Evolutionary conservation across 2,329 filamentous ascomycete genomes (phyloP).

Genomic region (Lecanicillium sp.): DNA sequence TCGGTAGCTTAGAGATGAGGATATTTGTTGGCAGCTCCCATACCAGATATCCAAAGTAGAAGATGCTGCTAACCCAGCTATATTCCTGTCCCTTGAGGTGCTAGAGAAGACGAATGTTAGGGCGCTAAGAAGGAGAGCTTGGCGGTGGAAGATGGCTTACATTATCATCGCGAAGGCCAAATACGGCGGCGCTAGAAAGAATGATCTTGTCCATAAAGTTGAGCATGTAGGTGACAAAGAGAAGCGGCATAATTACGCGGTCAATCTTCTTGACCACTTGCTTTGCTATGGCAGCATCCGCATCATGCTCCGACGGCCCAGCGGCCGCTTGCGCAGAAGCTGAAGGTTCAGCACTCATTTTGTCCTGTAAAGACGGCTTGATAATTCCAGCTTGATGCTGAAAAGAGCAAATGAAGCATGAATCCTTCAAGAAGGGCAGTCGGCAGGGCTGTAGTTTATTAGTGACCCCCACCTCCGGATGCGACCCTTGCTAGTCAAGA

Average conservation of each 20-base stretch:
- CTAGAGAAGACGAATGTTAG: constrained; percentile 4
- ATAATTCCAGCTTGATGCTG: too few relatives aligned
- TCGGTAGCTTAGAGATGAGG: constrained; percentile 36
- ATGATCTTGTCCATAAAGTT: constrained; percentile 57
- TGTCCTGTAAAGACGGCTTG: too few relatives aligned
- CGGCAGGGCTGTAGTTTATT: too few relatives aligned
- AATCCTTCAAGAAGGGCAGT: too few relatives aligned
- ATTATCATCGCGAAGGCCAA: constrained; percentile 43
- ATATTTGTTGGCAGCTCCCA: constrained; percentile 42
- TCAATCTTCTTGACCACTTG: constrained; percentile 48
- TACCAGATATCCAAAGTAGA: constrained; percentile 37
- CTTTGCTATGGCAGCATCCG: constrained; percentile 16
- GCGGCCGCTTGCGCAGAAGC: background rate
- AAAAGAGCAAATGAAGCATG: too few relatives aligned
- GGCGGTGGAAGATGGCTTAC: constrained; percentile 12
- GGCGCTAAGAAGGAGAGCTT: background rate
- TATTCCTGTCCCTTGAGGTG: constrained; percentile 40
- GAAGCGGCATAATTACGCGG: constrained; percentile 41
- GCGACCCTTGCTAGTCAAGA: too few relatives aligned
- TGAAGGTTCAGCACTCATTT: too few relatives aligned
- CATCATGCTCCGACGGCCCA: too few relatives aligned
- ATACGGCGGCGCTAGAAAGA: constrained; percentile 46
- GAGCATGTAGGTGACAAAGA: constrained; percentile 50
- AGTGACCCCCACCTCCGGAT: too few relatives aligned
- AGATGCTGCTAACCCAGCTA: constrained; percentile 48